Percentiles rank a stretch among this genome's conserved stretches.
phyloP scores from a whole-genome alignment of 2,329 filamentous ascomycete genomes.

The Cladosporium sp. region DNA sequence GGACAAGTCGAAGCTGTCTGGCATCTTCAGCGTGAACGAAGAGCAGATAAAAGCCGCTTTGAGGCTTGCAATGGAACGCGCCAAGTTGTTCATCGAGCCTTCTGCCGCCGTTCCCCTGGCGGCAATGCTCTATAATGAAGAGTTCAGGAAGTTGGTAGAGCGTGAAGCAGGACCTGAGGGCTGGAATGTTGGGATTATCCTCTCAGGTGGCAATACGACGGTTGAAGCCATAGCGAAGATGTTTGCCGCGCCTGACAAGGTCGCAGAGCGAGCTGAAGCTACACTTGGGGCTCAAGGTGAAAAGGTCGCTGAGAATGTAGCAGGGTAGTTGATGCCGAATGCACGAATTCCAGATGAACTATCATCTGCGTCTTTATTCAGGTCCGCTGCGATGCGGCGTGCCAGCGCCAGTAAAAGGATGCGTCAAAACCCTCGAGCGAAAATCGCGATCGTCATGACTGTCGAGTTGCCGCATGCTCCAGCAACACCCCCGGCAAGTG shows the following conservation, averaged over 20 bases:
- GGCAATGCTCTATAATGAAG: constrained; percentile 74
- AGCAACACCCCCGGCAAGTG: constrained; percentile 12
- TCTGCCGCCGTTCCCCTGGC: constrained; percentile 76
- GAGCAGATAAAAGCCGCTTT: constrained; percentile 74
- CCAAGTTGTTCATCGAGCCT: constrained; percentile 87
- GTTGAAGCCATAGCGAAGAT: constrained; percentile 53
- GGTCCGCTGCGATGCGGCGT: neutral
- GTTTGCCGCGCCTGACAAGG: constrained; percentile 33
- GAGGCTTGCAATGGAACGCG: constrained; percentile 70
- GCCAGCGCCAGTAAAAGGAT: neutral
- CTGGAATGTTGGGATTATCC: constrained; percentile 62
- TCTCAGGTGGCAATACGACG: constrained; percentile 58
- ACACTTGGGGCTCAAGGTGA: constrained; percentile 34
- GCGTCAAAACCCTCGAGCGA: constrained; percentile 21
- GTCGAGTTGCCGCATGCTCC: constrained; percentile 26
- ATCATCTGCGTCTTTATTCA: neutral
- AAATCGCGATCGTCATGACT: constrained; percentile 25
- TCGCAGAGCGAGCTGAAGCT: constrained; percentile 34
- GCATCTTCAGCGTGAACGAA: constrained; percentile 69
- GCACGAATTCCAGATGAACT: neutral
- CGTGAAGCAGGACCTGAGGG: constrained; percentile 63
- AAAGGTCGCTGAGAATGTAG: constrained; percentile 40
- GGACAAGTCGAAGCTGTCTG: constrained; percentile 60
- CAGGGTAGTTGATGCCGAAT: constrained; percentile 25
- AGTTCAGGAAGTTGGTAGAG: constrained; percentile 66